phyloP scores from a whole-genome alignment of 2,329 filamentous ascomycete species.

The Pestalotiopsis sp. region DNA sequence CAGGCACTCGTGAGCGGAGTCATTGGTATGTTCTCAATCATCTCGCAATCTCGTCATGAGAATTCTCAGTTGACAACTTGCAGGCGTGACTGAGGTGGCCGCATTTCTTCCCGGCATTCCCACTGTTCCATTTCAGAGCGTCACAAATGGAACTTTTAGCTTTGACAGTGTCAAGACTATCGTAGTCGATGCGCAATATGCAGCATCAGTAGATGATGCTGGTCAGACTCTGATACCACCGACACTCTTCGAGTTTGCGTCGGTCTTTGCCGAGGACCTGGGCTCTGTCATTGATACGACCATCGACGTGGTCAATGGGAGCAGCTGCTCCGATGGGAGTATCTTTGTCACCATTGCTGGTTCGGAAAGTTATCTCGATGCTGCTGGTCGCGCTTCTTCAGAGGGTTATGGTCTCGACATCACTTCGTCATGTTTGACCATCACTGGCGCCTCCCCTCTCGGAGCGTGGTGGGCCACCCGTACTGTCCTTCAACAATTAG shows the following conservation, averaged over 20 bases:
- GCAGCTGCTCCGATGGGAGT: constrained; percentile 19
- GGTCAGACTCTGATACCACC: constrained; percentile 57
- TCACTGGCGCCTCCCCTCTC: constrained; percentile 55
- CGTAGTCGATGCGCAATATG: constrained; percentile 46
- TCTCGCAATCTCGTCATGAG: not conserved
- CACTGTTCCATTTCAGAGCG: constrained; percentile 34
- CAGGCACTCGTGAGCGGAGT: constrained; percentile 2
- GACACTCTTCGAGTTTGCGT: constrained; percentile 48
- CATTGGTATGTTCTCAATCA: not conserved
- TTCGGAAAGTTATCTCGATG: constrained; percentile 42
- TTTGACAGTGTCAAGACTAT: constrained; percentile 36
- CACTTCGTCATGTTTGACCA: constrained; percentile 40
- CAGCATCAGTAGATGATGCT: constrained; percentile 40
- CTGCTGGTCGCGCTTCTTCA: constrained; percentile 46
- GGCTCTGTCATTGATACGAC: constrained; percentile 30
- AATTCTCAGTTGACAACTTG: not conserved
- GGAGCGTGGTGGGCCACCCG: constrained; percentile 63
- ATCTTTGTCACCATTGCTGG: constrained; percentile 53
- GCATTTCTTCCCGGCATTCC: constrained; percentile 32
- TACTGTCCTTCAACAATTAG: constrained; percentile 54
- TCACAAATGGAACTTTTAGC: constrained; percentile 27
- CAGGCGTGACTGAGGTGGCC: not conserved
- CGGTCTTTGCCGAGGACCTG: constrained; percentile 44
- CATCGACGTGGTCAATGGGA: constrained; percentile 28
- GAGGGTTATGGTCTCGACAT: constrained; percentile 53